Base-by-base conservation (phyloP, 1,139 yeast genomes). In the Pichia inconspicua region DNA sequence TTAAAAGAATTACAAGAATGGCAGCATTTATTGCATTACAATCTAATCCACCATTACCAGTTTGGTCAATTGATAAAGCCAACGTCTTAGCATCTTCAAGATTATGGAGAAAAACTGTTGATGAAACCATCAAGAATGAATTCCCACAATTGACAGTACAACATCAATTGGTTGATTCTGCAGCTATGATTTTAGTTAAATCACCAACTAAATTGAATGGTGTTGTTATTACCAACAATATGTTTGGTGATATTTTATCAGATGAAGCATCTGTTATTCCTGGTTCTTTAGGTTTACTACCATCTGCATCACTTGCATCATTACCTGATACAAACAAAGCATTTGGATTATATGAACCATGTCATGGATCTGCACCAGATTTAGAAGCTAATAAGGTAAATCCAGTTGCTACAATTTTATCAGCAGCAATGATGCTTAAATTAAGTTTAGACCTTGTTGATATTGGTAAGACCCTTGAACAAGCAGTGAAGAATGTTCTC, bases 361-460 rank as follows among this genome's bases (percentile, higher is more conserved):
- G 97, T 65, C 98, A 92, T 67, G 98, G 98, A 43, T 84, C 96
- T 41, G 98, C 98, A 28, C 98, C 98, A 41, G 98, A 92, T 67
- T 78, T 92, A 64, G 83, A 83, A 47, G 73, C 72, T 52, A 87
- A 88, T 66, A 84, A 86, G 71, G 98, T 89, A 49, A 92, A 92
- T 69, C 98, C 98, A 47, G 70, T 90, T 49, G 98, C 97, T 45
- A 87, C 97, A 31, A 90, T 92, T 59, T 76, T 92, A 62, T 89
- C 97, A 17, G 95, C 85, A 11, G 97, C 97, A 35, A 85, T 92
- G 95, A 90, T 92, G 97, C 78, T 92, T 71, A 81, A 94, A 64
- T 78, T 92, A 55, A 87, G 96, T 27, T 78, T 92, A 64, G 82
- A 86, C 65, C 70, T 88, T 62, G 77, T 77, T 53, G 78, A 82